A percentile compares a stretch with the other conserved stretches of the same genome.
Evolutionary conservation across 192 early-diverging fungal genomes (phyloP).

Genomic region (Jimgerdemannia flammicorona): DNA sequence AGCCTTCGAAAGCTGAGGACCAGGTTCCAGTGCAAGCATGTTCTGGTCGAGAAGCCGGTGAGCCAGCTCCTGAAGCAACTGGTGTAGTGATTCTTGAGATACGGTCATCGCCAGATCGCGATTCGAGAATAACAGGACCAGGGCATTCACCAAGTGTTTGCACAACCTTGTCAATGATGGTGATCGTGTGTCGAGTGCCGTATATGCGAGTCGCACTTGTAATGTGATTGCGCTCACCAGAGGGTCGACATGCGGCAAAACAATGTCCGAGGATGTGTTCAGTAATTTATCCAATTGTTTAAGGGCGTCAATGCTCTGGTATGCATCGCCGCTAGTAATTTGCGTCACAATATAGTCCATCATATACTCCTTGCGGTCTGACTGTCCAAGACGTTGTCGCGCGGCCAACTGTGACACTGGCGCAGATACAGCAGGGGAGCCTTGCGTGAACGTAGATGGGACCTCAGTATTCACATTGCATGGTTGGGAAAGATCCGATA

Average conservation of each 20-base stretch:
- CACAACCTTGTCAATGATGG: constrained; percentile 61
- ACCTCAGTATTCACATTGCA: constrained; percentile 5
- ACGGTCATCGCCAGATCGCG: constrained; percentile 62
- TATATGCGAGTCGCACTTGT: constrained; percentile 72
- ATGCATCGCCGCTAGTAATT: constrained; percentile 59
- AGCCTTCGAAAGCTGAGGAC: constrained; percentile 58
- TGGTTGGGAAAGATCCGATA: constrained; percentile 3
- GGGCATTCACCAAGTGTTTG: constrained; percentile 73
- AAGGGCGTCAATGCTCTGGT: constrained; percentile 68
- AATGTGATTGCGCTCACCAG: constrained; percentile 70
- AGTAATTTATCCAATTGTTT: constrained; percentile 70
- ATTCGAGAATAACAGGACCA: constrained; percentile 75
- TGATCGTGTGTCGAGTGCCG: constrained; percentile 45
- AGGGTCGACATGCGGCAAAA: constrained; percentile 58
- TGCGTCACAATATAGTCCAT: constrained; percentile 69
- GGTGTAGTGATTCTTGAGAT: constrained; percentile 58
- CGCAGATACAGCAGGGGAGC: constrained; percentile 19
- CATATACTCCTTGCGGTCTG: constrained; percentile 38
- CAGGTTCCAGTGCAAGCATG: constrained; percentile 55
- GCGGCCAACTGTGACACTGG: constrained; percentile 30
- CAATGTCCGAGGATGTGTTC: constrained; percentile 40
- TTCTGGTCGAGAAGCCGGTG: constrained; percentile 75
- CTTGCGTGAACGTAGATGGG: not conserved
- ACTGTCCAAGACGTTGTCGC: constrained; percentile 20
- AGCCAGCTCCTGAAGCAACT: constrained; percentile 74